These are phyloP conservation scores for Arachis monticola DNA, from an alignment of 331 rosid genomes.

Conservation along the genomic window DNA sequence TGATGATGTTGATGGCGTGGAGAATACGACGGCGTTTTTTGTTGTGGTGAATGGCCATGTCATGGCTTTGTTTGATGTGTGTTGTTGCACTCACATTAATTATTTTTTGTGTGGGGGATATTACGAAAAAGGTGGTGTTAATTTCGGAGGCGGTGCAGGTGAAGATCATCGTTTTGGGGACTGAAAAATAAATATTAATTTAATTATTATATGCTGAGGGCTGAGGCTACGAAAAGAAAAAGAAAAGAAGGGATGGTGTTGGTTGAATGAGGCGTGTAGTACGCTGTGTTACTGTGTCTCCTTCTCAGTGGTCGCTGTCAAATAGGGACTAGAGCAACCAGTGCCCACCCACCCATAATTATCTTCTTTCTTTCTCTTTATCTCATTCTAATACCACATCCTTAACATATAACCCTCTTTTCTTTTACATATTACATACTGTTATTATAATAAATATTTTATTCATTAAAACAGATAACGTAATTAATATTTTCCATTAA, in stretches of 20 bases:
- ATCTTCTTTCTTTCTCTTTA: constrained; percentile 25
- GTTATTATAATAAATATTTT: no score
- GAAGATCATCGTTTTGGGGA: constrained; percentile 28
- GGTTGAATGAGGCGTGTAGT: constrained; percentile 52
- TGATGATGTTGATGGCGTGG: constrained; percentile 12
- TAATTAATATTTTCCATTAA: no score
- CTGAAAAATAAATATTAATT: constrained; percentile 5
- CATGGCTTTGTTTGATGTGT: not conserved
- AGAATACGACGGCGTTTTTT: constrained; percentile 41
- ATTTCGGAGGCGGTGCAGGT: constrained; percentile 38
- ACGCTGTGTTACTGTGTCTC: constrained; percentile 40
- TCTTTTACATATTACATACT: no score
- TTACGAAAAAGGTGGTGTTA: not conserved
- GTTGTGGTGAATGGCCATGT: not conserved
- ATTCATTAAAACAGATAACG: no score
- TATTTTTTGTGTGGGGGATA: constrained; percentile 9
- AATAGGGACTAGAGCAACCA: constrained; percentile 36
- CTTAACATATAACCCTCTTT: not conserved
- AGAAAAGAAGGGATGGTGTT: constrained; percentile 24
- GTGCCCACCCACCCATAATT: not conserved
- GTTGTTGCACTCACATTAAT: not conserved
- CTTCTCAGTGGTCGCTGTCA: constrained; percentile 38
- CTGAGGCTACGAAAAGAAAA: not conserved
- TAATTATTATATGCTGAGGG: no score
- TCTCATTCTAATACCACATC: not conserved